These are phyloP conservation scores for Setomelanomma holmii DNA, from an alignment of 2,329 filamentous ascomycete genomes.

Conservation along the genomic window DNA sequence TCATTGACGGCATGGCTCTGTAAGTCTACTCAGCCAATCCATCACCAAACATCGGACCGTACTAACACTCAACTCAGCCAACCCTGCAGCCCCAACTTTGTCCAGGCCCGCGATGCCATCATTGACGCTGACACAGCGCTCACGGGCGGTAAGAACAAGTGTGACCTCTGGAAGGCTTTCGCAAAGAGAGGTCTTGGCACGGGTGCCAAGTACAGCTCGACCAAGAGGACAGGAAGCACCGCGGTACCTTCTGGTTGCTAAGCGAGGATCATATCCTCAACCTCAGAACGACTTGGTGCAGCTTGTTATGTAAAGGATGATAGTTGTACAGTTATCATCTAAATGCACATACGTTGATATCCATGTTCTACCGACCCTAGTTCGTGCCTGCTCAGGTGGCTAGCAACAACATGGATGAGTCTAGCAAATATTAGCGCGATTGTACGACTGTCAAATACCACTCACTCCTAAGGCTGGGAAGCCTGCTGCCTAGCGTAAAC, in stretches of 20 bases:
- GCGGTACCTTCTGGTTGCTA: constrained; percentile 22
- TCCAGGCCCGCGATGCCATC: constrained; percentile 62
- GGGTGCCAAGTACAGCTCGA: constrained; percentile 30
- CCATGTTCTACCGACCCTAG: no score
- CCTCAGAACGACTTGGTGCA: no score
- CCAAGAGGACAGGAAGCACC: constrained; percentile 29
- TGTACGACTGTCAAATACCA: no score
- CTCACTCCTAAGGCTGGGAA: no score
- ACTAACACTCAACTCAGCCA: constrained; percentile 38
- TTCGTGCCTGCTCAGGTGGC: no score
- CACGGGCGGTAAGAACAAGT: constrained; percentile 60
- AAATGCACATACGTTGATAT: no score
- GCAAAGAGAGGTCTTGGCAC: constrained; percentile 63
- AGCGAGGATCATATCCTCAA: no score
- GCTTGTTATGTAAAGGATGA: no score
- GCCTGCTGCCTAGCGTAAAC: no score
- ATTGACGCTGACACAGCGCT: constrained; percentile 62
- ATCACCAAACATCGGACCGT: background rate
- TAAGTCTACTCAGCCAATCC: background rate
- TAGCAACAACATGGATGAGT: no score
- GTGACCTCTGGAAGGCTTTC: constrained; percentile 63
- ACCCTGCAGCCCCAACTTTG: constrained; percentile 63
- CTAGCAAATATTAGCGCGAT: no score
- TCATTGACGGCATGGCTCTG: constrained; percentile 60
- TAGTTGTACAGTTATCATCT: no score